Percentiles rank a stretch among this genome's conserved stretches.
These are phyloP conservation scores for Gossypium sturtianum DNA, from an alignment of 345 rosid species.

Conservation along the genomic window DNA sequence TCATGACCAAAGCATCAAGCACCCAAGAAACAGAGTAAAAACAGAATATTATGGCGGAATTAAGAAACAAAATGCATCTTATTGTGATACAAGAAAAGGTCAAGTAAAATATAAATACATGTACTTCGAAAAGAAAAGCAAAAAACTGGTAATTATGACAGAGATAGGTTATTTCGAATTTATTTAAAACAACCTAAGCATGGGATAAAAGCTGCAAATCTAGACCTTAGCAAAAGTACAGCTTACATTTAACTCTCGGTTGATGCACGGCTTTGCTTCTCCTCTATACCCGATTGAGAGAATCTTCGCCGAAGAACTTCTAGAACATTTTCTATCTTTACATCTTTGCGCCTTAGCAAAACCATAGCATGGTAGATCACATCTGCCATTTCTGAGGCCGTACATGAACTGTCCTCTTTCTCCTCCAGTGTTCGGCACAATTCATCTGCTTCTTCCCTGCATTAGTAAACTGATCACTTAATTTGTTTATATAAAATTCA, in stretches of 20 bases:
- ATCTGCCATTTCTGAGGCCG: constrained; percentile 84
- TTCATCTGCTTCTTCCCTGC: constrained; percentile 86
- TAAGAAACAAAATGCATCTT: too few relatives aligned
- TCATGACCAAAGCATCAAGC: too few relatives aligned
- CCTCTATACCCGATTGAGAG: constrained; percentile 66
- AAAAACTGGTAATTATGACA: not conserved
- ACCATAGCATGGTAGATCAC: constrained; percentile 75
- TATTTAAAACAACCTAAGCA: not conserved
- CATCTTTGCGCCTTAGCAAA: constrained; percentile 46
- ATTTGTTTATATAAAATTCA: not conserved
- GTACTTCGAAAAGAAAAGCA: too few relatives aligned
- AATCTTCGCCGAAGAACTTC: constrained; percentile 57
- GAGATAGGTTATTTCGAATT: not conserved
- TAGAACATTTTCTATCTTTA: constrained; percentile 53
- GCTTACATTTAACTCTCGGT: not conserved
- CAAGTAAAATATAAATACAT: not conserved
- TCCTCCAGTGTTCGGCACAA: constrained; percentile 73
- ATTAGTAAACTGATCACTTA: not conserved
- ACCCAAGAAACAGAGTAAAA: too few relatives aligned
- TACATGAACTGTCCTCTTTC: constrained; percentile 47
- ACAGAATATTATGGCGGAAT: too few relatives aligned
- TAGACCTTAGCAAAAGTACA: not conserved
- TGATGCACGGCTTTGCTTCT: constrained; percentile 44
- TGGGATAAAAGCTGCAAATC: not conserved
- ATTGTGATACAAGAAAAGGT: too few relatives aligned